Percentiles rank a stretch among this genome's conserved stretches.
Conservation (phyloP, 495 filamentous ascomycete genomes). For the Daldinia bambusicola region DNA sequence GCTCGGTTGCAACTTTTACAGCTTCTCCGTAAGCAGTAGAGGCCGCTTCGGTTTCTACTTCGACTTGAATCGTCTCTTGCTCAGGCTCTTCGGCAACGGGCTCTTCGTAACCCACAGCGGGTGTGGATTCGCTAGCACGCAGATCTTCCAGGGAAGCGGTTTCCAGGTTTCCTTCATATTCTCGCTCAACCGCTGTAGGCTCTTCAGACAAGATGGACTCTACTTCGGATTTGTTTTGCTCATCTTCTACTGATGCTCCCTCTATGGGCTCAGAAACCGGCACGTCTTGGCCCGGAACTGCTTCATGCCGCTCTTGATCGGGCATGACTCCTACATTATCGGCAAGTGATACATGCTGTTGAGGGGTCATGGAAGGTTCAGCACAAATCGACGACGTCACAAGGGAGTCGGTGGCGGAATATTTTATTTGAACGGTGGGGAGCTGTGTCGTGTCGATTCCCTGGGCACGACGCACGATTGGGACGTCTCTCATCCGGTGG, state of each 20-base stretch:
- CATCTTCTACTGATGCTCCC: not conserved
- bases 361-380: constrained; percentile 14
- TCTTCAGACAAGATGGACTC: constrained; percentile 8
- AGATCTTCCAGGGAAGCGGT: not conserved
- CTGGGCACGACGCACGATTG: constrained; percentile 22
- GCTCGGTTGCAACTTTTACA: not conserved
- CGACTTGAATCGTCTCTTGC: not conserved
- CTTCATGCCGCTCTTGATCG: not conserved
- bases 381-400: constrained; percentile 9
- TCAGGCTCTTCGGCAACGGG: not conserved
- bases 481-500: constrained; percentile 39
- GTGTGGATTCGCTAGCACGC: not conserved
- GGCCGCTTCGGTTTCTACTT: not conserved
- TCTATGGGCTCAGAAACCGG: not conserved
- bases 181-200: not conserved
- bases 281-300: not conserved
- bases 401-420: constrained; percentile 3
- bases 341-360: not conserved
- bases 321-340: not conserved
- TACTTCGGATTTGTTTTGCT: not conserved
- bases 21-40: not conserved
- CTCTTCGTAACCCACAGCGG: not conserved
- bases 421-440: constrained; percentile 16
- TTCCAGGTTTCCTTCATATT: not conserved
- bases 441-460: constrained; percentile 11